Evolutionary conservation across 2,329 filamentous ascomycete genomes (phyloP), one percentile per base, ranked within the genome.

Genomic region (Biscogniauxia marginata): DNA sequence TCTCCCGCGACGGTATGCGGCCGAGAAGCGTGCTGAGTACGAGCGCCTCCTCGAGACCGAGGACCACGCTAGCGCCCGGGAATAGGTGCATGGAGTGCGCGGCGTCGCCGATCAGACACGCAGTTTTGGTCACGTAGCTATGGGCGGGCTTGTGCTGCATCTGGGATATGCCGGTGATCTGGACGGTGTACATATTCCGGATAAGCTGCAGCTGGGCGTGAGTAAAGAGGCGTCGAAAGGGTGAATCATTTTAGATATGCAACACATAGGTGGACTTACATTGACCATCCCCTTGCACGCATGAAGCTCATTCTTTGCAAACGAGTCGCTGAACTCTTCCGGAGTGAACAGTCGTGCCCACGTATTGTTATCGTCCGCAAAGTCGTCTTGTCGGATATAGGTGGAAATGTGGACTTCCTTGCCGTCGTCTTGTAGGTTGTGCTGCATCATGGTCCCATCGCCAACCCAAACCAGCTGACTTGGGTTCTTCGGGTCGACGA

Each of bases 341-440:
- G 67, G 67, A 6, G 66, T 70, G 24, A 70, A 65, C 7, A 71
- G 46, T 43, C 57, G 65, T 2, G 67, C 67, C 68, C 68, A 71
- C 2, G 61, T 50, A 6, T 56, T 46, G 3, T n/a, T n/a, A n/a
- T 63, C 62, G 2, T 61, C 51, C 2, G 24, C 52, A 1, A 34
- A 22, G 1, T 57, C 58, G 18, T 58, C 56, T 6, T 54, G 25
- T 5, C 56, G 46, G 2, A 59, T 67, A n/a, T 59, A 65, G 4
- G 62, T 59, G 1, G 60, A 54, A 18, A 71, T 63, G 24, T 69
- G 62, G 11, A 70, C 67, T 16, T 68, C 68, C n/a, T 50, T 62
- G 5, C 66, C 67, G n/a, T 50, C 53, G 18, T 65, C 63, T 9
- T 68, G 49, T 9, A 67, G 55, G 49, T 66, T 54, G 24, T 65